These are phyloP conservation scores for Oleoguttula mirabilis DNA, from an alignment of 495 filamentous ascomycete genomes.

Conservation along the genomic window DNA sequence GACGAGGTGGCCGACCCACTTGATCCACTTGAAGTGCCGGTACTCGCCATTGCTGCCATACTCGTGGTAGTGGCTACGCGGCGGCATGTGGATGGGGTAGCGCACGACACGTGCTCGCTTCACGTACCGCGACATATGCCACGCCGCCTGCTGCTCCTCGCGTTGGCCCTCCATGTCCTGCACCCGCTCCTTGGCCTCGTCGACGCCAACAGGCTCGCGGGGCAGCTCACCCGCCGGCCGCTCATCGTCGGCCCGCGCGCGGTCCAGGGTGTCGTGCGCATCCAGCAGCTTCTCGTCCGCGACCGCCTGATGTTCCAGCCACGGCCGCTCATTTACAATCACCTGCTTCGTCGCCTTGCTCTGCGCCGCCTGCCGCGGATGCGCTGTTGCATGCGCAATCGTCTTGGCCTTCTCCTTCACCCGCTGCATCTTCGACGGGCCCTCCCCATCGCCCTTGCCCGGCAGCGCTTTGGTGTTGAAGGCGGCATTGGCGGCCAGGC, in stretches of 20 bases:
- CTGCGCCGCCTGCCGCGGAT: slow-evolving; percentile 7
- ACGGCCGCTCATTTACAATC: slow-evolving; percentile 17
- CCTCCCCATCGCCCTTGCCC: neutral
- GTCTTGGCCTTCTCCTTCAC: slow-evolving; percentile 6
- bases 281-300: slow-evolving; percentile 17
- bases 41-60: slow-evolving; percentile 12
- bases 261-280: slow-evolving; percentile 17
- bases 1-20: slow-evolving; percentile 20
- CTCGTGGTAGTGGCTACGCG: slow-evolving; percentile 7
- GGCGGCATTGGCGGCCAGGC: slow-evolving; percentile 1
- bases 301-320: slow-evolving; percentile 3
- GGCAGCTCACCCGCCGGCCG: neutral
- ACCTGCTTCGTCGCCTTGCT: slow-evolving; percentile 1
- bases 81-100: slow-evolving; percentile 10
- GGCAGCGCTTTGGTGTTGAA: neutral
- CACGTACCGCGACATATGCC: slow-evolving; percentile 18
- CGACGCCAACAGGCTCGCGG: neutral
- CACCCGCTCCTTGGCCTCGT: neutral
- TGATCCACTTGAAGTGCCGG: slow-evolving; percentile 14
- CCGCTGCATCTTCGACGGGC: neutral
- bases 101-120: slow-evolving; percentile 16
- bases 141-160: slow-evolving; percentile 15
- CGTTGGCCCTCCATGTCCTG: slow-evolving; percentile 16
- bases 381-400: slow-evolving; percentile 2
- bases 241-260: slow-evolving; percentile 1